A percentile compares a stretch with the other conserved stretches of the same genome.
phyloP scores from a whole-genome alignment of 495 filamentous ascomycete genomes.

The Trypethelium eluteriae region DNA sequence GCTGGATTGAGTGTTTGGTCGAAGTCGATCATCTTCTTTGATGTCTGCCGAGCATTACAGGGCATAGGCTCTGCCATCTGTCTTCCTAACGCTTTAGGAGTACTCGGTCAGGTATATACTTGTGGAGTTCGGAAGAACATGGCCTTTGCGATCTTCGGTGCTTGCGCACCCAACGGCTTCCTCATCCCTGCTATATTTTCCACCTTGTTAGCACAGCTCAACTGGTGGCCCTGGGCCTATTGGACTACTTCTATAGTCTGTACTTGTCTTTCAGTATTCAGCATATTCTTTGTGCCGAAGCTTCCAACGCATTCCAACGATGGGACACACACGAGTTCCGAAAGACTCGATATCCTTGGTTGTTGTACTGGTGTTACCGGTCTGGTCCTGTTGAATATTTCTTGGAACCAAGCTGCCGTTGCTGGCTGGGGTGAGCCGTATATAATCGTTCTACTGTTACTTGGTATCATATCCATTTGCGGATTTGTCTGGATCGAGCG shows the following conservation, averaged over 20 bases:
- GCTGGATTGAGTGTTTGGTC: conserved; percentile 65
- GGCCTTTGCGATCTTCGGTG: conserved; percentile 46
- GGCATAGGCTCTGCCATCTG: conserved; percentile 74
- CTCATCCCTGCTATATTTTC: conserved; percentile 46
- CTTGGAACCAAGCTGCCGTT: conserved; percentile 49
- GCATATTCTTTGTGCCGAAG: too few species aligned
- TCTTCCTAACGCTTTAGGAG: conserved; percentile 66
- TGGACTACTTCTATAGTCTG: conserved; percentile 28
- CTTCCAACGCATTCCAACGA: too few species aligned
- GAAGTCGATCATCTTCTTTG: conserved; percentile 58
- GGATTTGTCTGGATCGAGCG: conserved; percentile 48
- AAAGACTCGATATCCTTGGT: conserved; percentile 46
- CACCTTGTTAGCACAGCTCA: conserved; percentile 44
- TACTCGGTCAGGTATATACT: background rate
- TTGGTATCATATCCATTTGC: conserved; percentile 45
- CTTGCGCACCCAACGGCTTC: conserved; percentile 44
- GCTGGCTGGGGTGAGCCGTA: conserved; percentile 53
- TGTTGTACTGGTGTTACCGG: conserved; percentile 45
- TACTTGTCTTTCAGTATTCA: too few species aligned
- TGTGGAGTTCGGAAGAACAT: background rate
- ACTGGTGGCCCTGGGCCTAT: conserved; percentile 56
- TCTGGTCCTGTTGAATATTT: conserved; percentile 49
- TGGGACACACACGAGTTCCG: too few species aligned
- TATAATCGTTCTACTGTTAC: conserved; percentile 46
- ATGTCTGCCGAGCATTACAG: conserved; percentile 67